A percentile compares a stretch with the other conserved stretches of the same genome.
These are phyloP conservation scores for Pythium graminicola DNA, from an alignment of 352 stramenopile genomes.

Conservation along the genomic window DNA sequence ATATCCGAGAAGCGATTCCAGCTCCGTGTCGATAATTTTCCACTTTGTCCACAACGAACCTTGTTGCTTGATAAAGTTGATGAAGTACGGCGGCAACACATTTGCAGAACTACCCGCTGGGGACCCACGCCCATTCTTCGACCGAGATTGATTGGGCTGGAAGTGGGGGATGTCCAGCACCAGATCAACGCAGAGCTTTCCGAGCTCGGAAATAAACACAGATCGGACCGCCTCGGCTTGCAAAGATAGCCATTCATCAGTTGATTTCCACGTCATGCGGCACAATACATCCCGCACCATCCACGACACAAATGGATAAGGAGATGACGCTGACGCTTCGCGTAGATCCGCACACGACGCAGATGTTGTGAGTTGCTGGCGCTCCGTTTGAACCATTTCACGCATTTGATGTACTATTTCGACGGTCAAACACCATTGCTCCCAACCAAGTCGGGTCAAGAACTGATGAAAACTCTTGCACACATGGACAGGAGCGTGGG, in stretches of 20 bases:
- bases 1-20: conserved; percentile 54
- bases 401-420: conserved; percentile 83
- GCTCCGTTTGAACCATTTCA: conserved; percentile 56
- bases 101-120: conserved; percentile 43
- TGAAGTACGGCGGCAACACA: conserved; percentile 73
- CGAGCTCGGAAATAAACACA: conserved; percentile 63
- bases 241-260: conserved; percentile 51
- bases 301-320: conserved; percentile 80
- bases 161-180: conserved; percentile 76
- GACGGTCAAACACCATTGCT: conserved; percentile 76
- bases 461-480: conserved; percentile 82
- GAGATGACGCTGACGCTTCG: conserved; percentile 32
- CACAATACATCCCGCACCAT: conserved; percentile 77
- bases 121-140: conserved; percentile 28
- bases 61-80: conserved; percentile 85
- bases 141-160: conserved; percentile 26
- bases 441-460: conserved; percentile 70
- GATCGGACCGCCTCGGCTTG: conserved; percentile 57
- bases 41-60: conserved; percentile 60
- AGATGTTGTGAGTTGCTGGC: conserved; percentile 33
- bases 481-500: conserved; percentile 65
- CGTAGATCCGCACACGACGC: conserved; percentile 24
- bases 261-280: conserved; percentile 72
- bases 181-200: conserved; percentile 68
- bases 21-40: conserved; percentile 52